Evolutionary conservation across 495 filamentous ascomycete species (phyloP), one percentile per base, ranked within the genome.

Genomic region (Penicillium salamii): DNA sequence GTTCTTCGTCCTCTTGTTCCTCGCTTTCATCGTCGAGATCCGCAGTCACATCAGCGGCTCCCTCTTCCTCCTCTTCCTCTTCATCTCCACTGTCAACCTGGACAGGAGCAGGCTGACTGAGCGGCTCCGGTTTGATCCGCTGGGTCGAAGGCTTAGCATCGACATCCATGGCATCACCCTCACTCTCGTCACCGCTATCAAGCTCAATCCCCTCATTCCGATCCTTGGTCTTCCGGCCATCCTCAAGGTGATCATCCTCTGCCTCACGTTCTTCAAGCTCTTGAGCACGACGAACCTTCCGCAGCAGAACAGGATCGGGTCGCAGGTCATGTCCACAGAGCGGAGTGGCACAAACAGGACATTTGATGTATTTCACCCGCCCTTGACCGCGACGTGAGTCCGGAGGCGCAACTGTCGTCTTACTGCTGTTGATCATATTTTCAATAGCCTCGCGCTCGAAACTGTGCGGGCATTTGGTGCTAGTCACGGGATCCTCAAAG

Each of bases 401-500:
- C 13, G 52, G 54, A 0, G 57, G 53, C 12, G 66, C 60, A 5
- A 67, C 42, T 1, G 53, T 61, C 5, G 51, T 55, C 15, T 23
- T 7, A 41, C 70, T 78, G 17, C 54, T 47, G 3, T 55, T 39
- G 29, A 95, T 79, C 69, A 88, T 85, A 12, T 79, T 72, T 29
- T 80, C 21, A 47, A 96, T 89, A 5, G 88, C 88, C 3, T 67
- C 56, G 54, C 80, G 85, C 66, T 96, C 86, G 65, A 95, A 96
- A 7, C 79, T 88, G 63, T 96, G 91, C 7, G 79, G 83, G 71
- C 91, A 96, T 55, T 86, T 85, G 3, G 68, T 78, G 65, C 82
- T 90, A n/a, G 80, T 91, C 2, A 79, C 70, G 0, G 91, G 91
- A 38, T 92, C 81, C 20, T 72, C 70, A 73, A 89, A 89, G n/a